Evolutionary conservation across 192 early-diverging fungal species (phyloP), one percentile per base, ranked within the genome.

Genomic region (Backusella westeae): DNA sequence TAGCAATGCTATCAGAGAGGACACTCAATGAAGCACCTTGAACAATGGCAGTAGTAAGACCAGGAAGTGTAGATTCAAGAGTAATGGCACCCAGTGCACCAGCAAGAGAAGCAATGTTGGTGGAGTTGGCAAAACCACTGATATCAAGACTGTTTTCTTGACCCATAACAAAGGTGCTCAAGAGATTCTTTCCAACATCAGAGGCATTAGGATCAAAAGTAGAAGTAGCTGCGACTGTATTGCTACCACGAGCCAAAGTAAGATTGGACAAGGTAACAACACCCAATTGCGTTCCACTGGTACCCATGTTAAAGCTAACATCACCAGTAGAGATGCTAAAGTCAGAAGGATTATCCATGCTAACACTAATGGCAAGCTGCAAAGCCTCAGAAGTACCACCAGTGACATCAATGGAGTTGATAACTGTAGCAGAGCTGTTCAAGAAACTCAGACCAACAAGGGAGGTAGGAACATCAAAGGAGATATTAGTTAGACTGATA

Each of bases 401-500:
- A 21, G 80, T 84, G 41, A 91, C 87, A 70, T 85, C 85, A 74
- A 91, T 76, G 19, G 74, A 75, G 79, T 88, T 85, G 34, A 90
- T 86, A 2, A 84, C 67, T 8, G 87, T 81, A 52, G 86, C 86
- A 19, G 84, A 56, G 23, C 82, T 83, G 75, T 85, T 85, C 32
- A 91, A 77, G n/a, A 88, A 86, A 69, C 85, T 87, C 36, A 91
- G 82, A 59, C 90, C 90, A 10, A 78, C 69, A 21, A 91, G 75
- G 41, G 72, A 35, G 21, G 87, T 83, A 53, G 81, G 79, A 7
- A 86, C 85, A 59, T 79, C 82, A 79, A 90, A 90, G 34, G 86
- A 79, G 19, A 91, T 84, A 15, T 84, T 85, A 66, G 77, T 70
- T 36, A 90, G 78, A 6, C 56, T 72, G 32, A 91, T 80, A 52